phyloP scores from a whole-genome alignment of 2,329 filamentous ascomycete genomes.

The Arthrobotrys megalospora region DNA sequence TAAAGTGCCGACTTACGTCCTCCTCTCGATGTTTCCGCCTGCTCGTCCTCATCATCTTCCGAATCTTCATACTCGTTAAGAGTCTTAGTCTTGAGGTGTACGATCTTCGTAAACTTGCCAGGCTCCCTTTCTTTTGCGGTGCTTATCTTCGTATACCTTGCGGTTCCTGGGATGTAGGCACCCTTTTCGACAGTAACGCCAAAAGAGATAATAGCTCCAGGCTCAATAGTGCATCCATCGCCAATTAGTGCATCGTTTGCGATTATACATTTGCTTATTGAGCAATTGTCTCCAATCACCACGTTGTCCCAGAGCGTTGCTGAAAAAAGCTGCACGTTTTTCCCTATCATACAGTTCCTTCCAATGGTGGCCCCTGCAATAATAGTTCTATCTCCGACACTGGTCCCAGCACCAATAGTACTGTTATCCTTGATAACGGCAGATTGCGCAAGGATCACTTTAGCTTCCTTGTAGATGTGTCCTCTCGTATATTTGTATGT shows the following conservation, averaged over 20 bases:
- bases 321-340: conserved; percentile 82
- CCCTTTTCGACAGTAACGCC: conserved; percentile 80
- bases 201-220: conserved; percentile 84
- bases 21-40: conserved; percentile 15
- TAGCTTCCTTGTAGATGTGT: conserved; percentile 82
- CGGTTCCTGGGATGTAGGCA: conserved; percentile 67
- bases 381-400: conserved; percentile 79
- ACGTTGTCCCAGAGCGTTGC: conserved; percentile 91
- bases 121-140: conserved; percentile 63
- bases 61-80: conserved; percentile 73
- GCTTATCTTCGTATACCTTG: conserved; percentile 67
- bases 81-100: conserved; percentile 65
- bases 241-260: conserved; percentile 81
- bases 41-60: conserved; percentile 70
- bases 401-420: conserved; percentile 82
- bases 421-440: conserved; percentile 78
- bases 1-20: conserved; percentile 31
- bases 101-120: conserved; percentile 63
- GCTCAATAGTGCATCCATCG: conserved; percentile 77
- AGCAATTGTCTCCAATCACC: conserved; percentile 80
- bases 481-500: conserved; percentile 80
- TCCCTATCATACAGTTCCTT: conserved; percentile 86
- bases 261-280: conserved; percentile 80
- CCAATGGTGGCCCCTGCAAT: conserved; percentile 86
- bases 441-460: conserved; percentile 81